Conservation (phyloP, 352 stramenopile species). For the Phytophthora sp. region DNA sequence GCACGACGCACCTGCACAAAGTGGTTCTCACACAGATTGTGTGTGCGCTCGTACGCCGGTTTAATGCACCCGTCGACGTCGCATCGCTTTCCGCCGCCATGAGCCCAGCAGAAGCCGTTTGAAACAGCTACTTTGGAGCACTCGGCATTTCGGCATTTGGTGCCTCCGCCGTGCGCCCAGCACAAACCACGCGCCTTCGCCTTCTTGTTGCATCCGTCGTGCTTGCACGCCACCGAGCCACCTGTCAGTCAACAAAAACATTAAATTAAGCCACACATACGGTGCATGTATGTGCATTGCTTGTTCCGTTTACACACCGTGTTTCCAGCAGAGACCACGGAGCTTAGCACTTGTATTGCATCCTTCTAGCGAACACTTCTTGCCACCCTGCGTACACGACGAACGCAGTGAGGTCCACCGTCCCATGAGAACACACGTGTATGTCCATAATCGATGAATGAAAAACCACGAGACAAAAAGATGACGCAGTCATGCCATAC, state of each 20-base stretch:
- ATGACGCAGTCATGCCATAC: no score
- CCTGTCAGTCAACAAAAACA: neutral
- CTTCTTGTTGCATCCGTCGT: conserved; percentile 38
- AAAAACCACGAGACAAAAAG: no score
- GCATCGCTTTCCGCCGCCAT: conserved; percentile 50
- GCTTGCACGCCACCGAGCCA: conserved; percentile 39
- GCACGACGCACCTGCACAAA: neutral
- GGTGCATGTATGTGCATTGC: no score
- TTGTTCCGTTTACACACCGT: conserved; percentile 21
- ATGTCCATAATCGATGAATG: no score
- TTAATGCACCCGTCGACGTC: conserved; percentile 31
- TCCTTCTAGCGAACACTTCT: conserved; percentile 47
- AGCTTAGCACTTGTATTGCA: conserved; percentile 58
- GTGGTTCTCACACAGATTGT: conserved; percentile 34
- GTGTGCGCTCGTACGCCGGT: conserved; percentile 54
- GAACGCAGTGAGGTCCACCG: no score
- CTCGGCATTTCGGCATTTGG: conserved; percentile 38
- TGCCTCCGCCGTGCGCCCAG: conserved; percentile 80
- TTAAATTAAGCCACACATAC: no score
- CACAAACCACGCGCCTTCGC: conserved; percentile 69
- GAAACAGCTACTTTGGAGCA: conserved; percentile 54
- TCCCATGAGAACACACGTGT: no score
- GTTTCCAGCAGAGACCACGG: conserved; percentile 45
- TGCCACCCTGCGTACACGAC: conserved; percentile 64
- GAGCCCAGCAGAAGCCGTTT: conserved; percentile 45